Evolutionary conservation across 2,329 filamentous ascomycete genomes (phyloP).

Genomic region (Ophiostoma ulmi): DNA sequence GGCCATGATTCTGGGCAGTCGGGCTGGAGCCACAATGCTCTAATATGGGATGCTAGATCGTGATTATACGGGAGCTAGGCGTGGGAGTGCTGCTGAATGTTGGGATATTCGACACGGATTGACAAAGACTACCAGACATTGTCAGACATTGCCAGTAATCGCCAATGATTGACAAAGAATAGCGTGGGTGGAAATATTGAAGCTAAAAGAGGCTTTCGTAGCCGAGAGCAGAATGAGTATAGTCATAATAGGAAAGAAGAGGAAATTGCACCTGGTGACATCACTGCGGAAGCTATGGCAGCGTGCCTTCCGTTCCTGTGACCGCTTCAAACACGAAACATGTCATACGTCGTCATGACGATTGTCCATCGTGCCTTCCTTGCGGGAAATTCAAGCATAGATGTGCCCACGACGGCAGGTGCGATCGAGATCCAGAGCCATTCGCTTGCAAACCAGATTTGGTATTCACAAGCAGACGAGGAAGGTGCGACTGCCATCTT

Average conservation of each 20-base stretch:
- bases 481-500: neutral
- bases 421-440: constrained; percentile 10
- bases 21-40: constrained; percentile 20
- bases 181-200: neutral
- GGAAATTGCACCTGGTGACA: neutral
- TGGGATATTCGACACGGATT: neutral
- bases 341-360: constrained; percentile 12
- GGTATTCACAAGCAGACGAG: neutral
- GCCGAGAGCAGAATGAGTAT: neutral
- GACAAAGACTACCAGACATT: neutral
- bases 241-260: neutral
- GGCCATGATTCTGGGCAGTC: constrained; percentile 17
- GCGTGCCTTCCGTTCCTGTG: constrained; percentile 16
- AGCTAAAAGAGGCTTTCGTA: neutral
- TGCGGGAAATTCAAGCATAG: constrained; percentile 10
- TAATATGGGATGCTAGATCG: constrained; percentile 15
- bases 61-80: constrained; percentile 1
- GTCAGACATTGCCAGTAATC: neutral
- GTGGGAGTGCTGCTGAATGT: neutral
- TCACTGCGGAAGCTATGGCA: neutral
- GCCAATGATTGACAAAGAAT: neutral
- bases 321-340: constrained; percentile 11
- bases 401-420: constrained; percentile 19
- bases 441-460: neutral
- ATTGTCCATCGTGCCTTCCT: constrained; percentile 14